Evolutionary conservation across 257 asterid genomes (phyloP).

Genomic region (Solanum medicagineum): DNA sequence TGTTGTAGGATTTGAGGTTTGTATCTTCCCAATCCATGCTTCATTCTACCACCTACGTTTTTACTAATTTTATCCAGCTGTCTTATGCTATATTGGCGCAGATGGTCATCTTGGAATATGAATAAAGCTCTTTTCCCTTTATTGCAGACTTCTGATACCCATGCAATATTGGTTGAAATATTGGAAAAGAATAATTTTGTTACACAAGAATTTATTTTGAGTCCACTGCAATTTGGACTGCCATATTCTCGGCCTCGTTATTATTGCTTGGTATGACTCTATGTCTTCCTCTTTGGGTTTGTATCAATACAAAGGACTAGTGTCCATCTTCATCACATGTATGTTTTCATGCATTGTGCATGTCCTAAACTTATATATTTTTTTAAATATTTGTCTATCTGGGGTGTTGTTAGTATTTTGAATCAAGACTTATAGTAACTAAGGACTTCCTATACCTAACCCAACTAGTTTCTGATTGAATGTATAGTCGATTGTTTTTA

Average conservation of each 20-base stretch:
- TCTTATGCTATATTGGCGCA: background rate
- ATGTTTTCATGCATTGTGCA: background rate
- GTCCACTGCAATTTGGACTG: constrained; percentile 90
- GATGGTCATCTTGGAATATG: background rate
- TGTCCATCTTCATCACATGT: background rate
- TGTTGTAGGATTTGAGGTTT: constrained; percentile 98
- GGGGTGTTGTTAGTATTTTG: background rate
- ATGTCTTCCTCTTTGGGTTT: background rate
- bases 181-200: constrained; percentile 56
- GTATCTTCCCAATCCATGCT: background rate
- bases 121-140: background rate
- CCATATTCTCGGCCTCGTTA: constrained; percentile 98
- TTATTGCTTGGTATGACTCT: constrained; percentile 70
- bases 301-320: background rate
- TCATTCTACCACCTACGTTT: background rate
- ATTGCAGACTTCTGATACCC: constrained; percentile 88
- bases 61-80: background rate
- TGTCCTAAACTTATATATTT: background rate
- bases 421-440: background rate
- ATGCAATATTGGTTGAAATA: constrained; percentile 55
- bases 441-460: background rate
- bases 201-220: constrained; percentile 73
- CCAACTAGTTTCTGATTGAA: background rate
- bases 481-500: background rate
- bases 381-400: background rate